phyloP scores from a whole-genome alignment of 2,329 filamentous ascomycete genomes.

The Sporothrix humicola region DNA sequence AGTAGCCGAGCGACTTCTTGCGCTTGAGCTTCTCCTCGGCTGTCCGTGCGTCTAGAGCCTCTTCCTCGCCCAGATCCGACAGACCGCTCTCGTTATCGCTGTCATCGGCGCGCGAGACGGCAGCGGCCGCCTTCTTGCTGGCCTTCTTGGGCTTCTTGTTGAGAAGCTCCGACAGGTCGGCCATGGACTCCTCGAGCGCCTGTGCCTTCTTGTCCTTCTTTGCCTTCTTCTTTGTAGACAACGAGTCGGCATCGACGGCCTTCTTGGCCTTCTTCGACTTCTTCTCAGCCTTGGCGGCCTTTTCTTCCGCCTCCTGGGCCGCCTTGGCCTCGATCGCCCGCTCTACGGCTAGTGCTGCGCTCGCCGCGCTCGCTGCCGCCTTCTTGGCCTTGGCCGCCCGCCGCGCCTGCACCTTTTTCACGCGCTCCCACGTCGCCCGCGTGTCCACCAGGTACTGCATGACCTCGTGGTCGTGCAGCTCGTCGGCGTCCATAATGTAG shows the following conservation, averaged over 20 bases:
- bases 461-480: constrained; percentile 86
- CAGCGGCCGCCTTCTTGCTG: constrained; percentile 46
- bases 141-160: constrained; percentile 54
- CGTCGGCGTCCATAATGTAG: constrained; percentile 72
- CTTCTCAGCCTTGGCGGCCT: constrained; percentile 41
- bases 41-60: constrained; percentile 74
- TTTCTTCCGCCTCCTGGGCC: not conserved
- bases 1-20: constrained; percentile 94
- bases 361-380: constrained; percentile 17
- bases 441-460: constrained; percentile 85
- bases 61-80: constrained; percentile 94
- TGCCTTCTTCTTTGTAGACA: constrained; percentile 35
- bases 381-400: constrained; percentile 31
- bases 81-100: constrained; percentile 58
- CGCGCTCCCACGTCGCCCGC: constrained; percentile 77
- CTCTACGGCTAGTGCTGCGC: constrained; percentile 11
- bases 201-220: constrained; percentile 50
- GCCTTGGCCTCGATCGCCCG: constrained; percentile 38
- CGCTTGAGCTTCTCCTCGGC: constrained; percentile 85
- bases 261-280: constrained; percentile 37
- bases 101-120: not conserved
- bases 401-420: constrained; percentile 65
- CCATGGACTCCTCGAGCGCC: constrained; percentile 72
- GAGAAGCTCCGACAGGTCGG: constrained; percentile 70
- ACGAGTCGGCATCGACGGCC: constrained; percentile 34